Evolutionary conservation across 2,329 filamentous ascomycete genomes (phyloP), one percentile per base, ranked within the genome.

Genomic region (Nannizzia gypsea): DNA sequence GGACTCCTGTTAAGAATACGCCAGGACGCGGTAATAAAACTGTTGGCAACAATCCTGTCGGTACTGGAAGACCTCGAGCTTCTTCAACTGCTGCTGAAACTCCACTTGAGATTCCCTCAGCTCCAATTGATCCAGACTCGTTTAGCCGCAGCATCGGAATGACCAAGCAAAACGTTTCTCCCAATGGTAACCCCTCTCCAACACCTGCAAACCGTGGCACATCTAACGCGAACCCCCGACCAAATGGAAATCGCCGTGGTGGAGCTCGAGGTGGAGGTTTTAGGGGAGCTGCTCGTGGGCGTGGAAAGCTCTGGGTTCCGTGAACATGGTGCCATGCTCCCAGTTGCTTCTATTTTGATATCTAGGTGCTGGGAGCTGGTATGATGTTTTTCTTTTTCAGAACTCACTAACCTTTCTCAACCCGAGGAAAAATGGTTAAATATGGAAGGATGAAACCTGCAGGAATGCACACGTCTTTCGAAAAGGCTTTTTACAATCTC

Each of bases 111-210:
- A 71, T 78, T 15, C 76, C 76, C 0, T 74, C 75, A 2, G 69
- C 74, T 59, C 76, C 76, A 9, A 78, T 78, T 50, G 76, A 78
- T 58, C 76, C 76, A 0, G 71, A 78, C 64, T 78, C 76, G 1
- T 78, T 78, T 63, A 77, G 73, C 63, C 74, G 76, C 17, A 72
- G 71, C 24, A 67, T 75, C 34, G 70, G 69, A 9, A 64, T 66
- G 13, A 58, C 63, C 26, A 75, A 73, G 60, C 62, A 63, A 46
- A 62, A 63, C 28, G 65, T 71, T 31, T 71, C 72, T 57, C 61
- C 70, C 56, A 71, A 67, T 61, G 67, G 67, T 2, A 72, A 72
- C 17, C 15, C 17, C 17, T 42, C 31, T 34, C 42, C 57, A 36
- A 67, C 69, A 8, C 34, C 54, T 22, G 65, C 68, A n/a, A 52